Evolutionary conservation across 768 basidiomycete genomes (phyloP), one percentile per base, ranked within the genome.

Genomic region (Gyrodon lividus): DNA sequence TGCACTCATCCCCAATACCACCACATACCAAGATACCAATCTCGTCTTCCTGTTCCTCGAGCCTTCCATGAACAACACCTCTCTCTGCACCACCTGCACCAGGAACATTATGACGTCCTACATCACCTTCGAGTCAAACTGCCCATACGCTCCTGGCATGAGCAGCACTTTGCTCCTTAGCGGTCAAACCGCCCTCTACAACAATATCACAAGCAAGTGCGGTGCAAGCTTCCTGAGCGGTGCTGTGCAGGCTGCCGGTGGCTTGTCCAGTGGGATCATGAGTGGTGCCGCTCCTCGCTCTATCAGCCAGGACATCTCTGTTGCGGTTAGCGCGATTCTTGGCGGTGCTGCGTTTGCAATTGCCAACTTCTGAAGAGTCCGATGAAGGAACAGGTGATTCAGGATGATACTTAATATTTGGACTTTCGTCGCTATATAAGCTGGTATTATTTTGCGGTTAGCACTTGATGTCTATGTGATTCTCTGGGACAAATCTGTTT

Each of bases 51-150:
- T 98, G 58, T 84, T 89, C 84, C 78, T 89, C 63, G 66, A 76
- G 24, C 74, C 87, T 40, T 55, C 60, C 54, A 70, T 80, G 63
- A 33, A 77, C 23, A 67, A 74, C n/a, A 59, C 68, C 23, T 46
- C 69, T 20, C 84, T 97, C 39, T 98, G 96, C 83, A 84, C 78
- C 2, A 59, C 84, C 13, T 98, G 96, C 83, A 84, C 90, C 12
- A 82, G 87, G 66, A 79, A 78, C 56, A 73, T 94, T 64, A 65
- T 98, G 58, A 80, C 82, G 2, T 58, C 83, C 8, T 99, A 90
- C 78, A 84, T 91, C 69, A 69, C 73, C 50, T 95, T 81, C 69
- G 89, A 94, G 72, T 79, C 82, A 37, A 67, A 68, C 50, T 71
- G 74, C 39, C 87, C 87, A 1, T 98, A 92, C 68, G 89, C 79